Conservation (phyloP, 148 eudicot species). For the Polygonum maritimum region DNA sequence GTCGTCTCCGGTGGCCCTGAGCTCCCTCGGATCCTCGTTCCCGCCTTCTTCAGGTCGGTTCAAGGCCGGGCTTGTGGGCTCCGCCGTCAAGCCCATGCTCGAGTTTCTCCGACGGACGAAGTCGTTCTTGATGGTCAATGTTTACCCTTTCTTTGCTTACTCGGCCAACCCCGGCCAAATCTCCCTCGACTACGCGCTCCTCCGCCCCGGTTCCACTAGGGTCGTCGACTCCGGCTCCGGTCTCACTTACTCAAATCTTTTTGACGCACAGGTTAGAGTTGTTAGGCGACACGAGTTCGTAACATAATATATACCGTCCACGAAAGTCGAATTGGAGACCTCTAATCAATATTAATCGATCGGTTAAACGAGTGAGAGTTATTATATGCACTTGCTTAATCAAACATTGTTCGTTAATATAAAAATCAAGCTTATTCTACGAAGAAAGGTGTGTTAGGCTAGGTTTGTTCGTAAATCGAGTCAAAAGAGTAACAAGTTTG, state of each 20-base stretch:
- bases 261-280: conserved; percentile 65
- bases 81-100: neutral
- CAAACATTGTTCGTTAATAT: too few relatives aligned
- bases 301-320: too few relatives aligned
- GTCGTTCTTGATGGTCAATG: neutral
- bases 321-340: too few relatives aligned
- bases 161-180: neutral
- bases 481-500: too few relatives aligned
- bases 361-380: too few relatives aligned
- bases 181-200: neutral
- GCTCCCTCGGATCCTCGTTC: neutral
- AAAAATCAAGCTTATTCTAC: too few relatives aligned
- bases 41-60: neutral
- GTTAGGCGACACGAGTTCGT: too few relatives aligned
- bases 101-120: neutral
- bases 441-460: too few relatives aligned
- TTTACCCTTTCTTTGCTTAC: neutral
- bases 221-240: conserved; percentile 51
- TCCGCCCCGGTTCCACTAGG: conserved; percentile 25
- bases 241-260: conserved; percentile 36
- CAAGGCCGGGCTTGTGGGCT: neutral
- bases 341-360: too few relatives aligned
- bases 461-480: too few relatives aligned
- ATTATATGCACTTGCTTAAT: too few relatives aligned
- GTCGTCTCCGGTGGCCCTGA: neutral